Conservation (phyloP, 768 basidiomycete genomes). For the Symmetrospora coprosmae region DNA sequence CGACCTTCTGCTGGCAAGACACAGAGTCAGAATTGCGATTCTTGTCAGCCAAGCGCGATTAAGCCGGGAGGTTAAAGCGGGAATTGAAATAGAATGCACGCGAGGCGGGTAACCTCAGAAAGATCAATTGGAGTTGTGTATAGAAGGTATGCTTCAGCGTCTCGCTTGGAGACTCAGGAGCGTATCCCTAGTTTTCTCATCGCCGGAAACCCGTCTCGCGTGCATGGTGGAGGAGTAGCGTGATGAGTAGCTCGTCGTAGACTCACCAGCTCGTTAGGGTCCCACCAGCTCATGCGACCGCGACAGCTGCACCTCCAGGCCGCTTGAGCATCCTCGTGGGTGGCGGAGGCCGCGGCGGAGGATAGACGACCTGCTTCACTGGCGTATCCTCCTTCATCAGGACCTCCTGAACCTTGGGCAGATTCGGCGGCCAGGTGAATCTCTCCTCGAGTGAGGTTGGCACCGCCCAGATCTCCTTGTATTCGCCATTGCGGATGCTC, state of each 20-base stretch:
- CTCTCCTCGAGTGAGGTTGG: not conserved
- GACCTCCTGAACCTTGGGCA: not conserved
- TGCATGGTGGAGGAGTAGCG: too few relatives aligned
- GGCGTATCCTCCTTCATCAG: not conserved
- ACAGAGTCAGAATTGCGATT: too few relatives aligned
- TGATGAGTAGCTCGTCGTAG: too few relatives aligned
- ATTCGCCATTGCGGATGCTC: constrained; percentile 39
- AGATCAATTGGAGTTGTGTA: constrained; percentile 20
- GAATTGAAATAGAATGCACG: too few relatives aligned
- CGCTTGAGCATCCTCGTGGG: constrained; percentile 15
- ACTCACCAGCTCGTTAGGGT: too few relatives aligned
- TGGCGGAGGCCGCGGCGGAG: constrained; percentile 14
- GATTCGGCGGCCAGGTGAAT: not conserved
- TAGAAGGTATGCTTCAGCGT: not conserved
- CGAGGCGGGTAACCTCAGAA: too few relatives aligned
- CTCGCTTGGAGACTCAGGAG: not conserved
- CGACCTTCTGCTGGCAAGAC: too few relatives aligned
- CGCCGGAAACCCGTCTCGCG: too few relatives aligned
- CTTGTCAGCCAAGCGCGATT: too few relatives aligned
- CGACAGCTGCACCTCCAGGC: not conserved
- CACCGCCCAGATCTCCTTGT: constrained; percentile 8
- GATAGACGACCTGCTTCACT: not conserved
- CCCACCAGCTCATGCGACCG: too few relatives aligned
- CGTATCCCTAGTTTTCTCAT: too few relatives aligned
- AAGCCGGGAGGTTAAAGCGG: too few relatives aligned